These are phyloP conservation scores for sunflower (Helianthus annuus) DNA, from an alignment of 129 eudicot species.

Conservation along the genomic window HanXRQr2.0-SUNRISE NC_035448.2:134587489-134587988, in stretches of 20 bases:
- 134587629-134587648: not conserved
- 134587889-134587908: not conserved
- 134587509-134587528: too few species aligned
- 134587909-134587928: not conserved
- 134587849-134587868: conserved; percentile 7
- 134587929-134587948: not conserved
- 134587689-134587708: not conserved
- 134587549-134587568: too few species aligned
- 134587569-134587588: too few species aligned
- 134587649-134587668: too few species aligned
- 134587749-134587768: conserved; percentile 25
- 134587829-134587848: conserved; percentile 20
- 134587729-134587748: conserved; percentile 13
- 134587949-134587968: not conserved
- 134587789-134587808: conserved; percentile 41
- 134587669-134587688: too few species aligned
- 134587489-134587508: too few species aligned
- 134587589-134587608: too few species aligned
- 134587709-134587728: not conserved
- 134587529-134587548: too few species aligned
- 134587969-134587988: too few species aligned
- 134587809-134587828: conserved; percentile 43
- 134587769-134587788: conserved; percentile 26
- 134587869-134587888: conserved; percentile 7
- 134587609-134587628: too few species aligned